Conservation (phyloP, 805 yeast genomes). For the Blastobotrys mokoenaii region DNA sequence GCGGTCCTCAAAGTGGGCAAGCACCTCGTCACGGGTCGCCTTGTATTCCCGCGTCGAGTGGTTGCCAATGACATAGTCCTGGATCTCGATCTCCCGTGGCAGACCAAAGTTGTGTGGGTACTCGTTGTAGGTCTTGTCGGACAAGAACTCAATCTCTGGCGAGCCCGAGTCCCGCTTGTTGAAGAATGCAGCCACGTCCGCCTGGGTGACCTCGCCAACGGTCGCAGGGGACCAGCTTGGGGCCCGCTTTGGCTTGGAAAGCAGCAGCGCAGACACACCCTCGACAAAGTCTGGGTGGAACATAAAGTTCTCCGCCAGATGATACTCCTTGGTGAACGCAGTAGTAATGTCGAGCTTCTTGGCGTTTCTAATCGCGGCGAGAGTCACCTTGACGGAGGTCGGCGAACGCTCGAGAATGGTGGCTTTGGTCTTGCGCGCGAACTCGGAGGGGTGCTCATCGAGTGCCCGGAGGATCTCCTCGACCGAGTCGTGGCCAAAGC, state of each 20-base stretch:
- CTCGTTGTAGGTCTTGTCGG: conserved; percentile 33
- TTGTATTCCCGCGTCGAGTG: conserved; percentile 61
- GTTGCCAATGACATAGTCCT: conserved; percentile 58
- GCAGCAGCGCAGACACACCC: conserved; percentile 32
- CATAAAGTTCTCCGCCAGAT: conserved; percentile 70
- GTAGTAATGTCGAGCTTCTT: conserved; percentile 47
- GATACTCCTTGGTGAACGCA: conserved; percentile 65
- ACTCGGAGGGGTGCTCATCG: conserved; percentile 48
- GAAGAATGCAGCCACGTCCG: conserved; percentile 23
- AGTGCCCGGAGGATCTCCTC: conserved; percentile 52
- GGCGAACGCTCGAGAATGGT: conserved; percentile 63
- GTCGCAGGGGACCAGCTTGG: conserved; percentile 45
- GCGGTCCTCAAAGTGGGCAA: conserved; percentile 48
- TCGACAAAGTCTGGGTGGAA: conserved; percentile 47
- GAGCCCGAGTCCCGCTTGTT: conserved; percentile 23
- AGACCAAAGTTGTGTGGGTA: conserved; percentile 69
- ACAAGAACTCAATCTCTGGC: conserved; percentile 25
- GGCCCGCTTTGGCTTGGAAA: conserved; percentile 49
- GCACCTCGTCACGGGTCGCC: conserved; percentile 59
- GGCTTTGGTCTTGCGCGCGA: conserved; percentile 51
- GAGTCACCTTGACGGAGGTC: conserved; percentile 66
- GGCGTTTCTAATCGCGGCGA: conserved; percentile 59
- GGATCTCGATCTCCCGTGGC: conserved; percentile 63
- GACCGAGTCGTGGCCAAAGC: conserved; percentile 46
- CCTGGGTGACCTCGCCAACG: conserved; percentile 29